Percentiles rank a stretch among this genome's conserved stretches.
phyloP scores from a whole-genome alignment of 257 asterid species.

The Linaria vulgaris region DNA sequence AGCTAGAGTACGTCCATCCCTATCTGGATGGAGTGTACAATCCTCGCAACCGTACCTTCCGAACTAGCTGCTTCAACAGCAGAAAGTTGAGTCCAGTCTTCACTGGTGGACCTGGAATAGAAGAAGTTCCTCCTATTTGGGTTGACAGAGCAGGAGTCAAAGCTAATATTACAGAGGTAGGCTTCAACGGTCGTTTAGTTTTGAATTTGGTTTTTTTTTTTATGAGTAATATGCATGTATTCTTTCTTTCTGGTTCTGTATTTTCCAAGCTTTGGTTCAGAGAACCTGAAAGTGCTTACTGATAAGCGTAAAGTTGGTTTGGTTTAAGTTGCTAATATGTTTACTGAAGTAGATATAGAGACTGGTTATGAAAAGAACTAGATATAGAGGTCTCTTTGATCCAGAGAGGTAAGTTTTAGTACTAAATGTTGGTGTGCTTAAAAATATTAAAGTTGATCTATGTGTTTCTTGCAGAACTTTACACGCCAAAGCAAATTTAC shows the following conservation, averaged over 20 bases:
- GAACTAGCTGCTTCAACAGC: constrained; percentile 91
- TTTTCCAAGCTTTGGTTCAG: not conserved
- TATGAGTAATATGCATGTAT: too few species aligned
- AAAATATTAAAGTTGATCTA: constrained; percentile 13
- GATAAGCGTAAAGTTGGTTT: constrained; percentile 3
- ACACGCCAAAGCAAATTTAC: constrained; percentile 95
- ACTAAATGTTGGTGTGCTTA: constrained; percentile 18
- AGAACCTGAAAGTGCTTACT: constrained; percentile 2
- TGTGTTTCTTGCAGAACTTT: constrained; percentile 62
- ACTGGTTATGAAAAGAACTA: not conserved
- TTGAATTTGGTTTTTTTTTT: not conserved
- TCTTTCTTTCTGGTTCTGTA: constrained; percentile 17
- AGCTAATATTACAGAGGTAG: constrained; percentile 91
- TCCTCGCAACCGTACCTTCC: constrained; percentile 89
- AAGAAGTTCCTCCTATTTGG: constrained; percentile 97
- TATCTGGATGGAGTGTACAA: constrained; percentile 86
- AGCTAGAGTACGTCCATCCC: constrained; percentile 93
- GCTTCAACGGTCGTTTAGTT: not conserved
- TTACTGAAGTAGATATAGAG: not conserved
- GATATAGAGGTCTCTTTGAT: not conserved
- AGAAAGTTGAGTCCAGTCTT: constrained; percentile 95
- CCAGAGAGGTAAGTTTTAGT: constrained; percentile 1
- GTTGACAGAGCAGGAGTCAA: constrained; percentile 93
- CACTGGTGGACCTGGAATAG: constrained; percentile 98
- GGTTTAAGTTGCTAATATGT: constrained; percentile 7